Percentiles rank a stretch among this genome's conserved stretches.
phyloP scores from a whole-genome alignment of 1,284 basidiomycete genomes.

The Cerrena zonata region DNA sequence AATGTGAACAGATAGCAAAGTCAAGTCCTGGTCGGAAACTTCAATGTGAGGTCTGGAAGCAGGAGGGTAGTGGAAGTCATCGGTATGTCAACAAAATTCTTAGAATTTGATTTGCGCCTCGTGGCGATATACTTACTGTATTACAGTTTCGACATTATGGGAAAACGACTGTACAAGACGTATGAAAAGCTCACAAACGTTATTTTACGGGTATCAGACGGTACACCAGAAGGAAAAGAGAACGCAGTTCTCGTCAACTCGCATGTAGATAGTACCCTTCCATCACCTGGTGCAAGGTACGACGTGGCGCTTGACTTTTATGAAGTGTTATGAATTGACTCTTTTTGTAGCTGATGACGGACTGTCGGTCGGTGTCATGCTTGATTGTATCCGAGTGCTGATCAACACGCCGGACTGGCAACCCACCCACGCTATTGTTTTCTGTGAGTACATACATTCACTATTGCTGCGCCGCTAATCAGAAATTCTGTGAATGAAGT shows the following conservation, averaged over 20 bases:
- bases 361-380: slow-evolving; percentile 83
- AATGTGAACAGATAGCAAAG: slow-evolving; percentile 55
- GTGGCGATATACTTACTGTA: not conserved
- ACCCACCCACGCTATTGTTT: slow-evolving; percentile 78
- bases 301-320: not conserved
- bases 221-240: slow-evolving; percentile 65
- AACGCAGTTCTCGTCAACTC: slow-evolving; percentile 85
- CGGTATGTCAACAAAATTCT: slow-evolving; percentile 57
- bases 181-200: slow-evolving; percentile 88
- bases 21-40: slow-evolving; percentile 50
- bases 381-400: slow-evolving; percentile 82
- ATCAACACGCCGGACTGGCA: slow-evolving; percentile 68
- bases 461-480: not conserved
- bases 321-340: not conserved
- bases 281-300: slow-evolving; percentile 67
- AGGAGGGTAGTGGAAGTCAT: slow-evolving; percentile 80
- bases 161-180: slow-evolving; percentile 81
- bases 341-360: slow-evolving; percentile 68
- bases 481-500: slow-evolving; percentile 41
- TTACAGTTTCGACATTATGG: slow-evolving; percentile 78
- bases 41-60: slow-evolving; percentile 84
- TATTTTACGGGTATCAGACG: slow-evolving; percentile 82
- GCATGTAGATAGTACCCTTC: slow-evolving; percentile 82
- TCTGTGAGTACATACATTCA: slow-evolving; percentile 51
- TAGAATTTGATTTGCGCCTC: not conserved